phyloP scores from a whole-genome alignment of 2,329 filamentous ascomycete species.

The Trichoderma breve region DNA sequence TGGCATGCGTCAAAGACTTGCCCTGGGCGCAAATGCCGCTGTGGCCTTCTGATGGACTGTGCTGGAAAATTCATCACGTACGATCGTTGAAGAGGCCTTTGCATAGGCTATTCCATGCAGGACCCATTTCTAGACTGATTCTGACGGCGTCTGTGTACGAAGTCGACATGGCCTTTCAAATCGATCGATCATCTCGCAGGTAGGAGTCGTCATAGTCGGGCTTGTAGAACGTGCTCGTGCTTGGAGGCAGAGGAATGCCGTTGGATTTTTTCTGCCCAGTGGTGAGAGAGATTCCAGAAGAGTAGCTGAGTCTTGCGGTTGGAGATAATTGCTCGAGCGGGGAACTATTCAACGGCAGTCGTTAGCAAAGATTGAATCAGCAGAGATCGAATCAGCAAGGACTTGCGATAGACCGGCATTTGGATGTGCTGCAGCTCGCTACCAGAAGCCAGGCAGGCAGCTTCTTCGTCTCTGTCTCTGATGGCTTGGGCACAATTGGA shows the following conservation, averaged over 20 bases:
- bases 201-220: not conserved
- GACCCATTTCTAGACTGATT: not conserved
- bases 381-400: not conserved
- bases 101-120: no score
- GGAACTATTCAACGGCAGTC: not conserved
- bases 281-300: not conserved
- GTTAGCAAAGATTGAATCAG: not conserved
- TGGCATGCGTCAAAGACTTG: not conserved
- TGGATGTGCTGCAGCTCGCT: not conserved
- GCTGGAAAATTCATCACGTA: not conserved
- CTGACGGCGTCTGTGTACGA: not conserved
- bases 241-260: not conserved
- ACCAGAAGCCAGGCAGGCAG: not conserved
- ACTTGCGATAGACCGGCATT: not conserved
- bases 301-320: fast-evolving
- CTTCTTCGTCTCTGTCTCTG: not conserved
- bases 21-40: not conserved
- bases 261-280: not conserved
- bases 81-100: no score
- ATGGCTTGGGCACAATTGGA: not conserved
- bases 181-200: not conserved
- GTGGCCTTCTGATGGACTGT: not conserved
- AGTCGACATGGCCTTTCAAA: not conserved
- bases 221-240: not conserved
- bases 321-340: not conserved